Evolutionary conservation across 1,284 basidiomycete genomes (phyloP).

Genomic region (Cryptococcus sp.): DNA sequence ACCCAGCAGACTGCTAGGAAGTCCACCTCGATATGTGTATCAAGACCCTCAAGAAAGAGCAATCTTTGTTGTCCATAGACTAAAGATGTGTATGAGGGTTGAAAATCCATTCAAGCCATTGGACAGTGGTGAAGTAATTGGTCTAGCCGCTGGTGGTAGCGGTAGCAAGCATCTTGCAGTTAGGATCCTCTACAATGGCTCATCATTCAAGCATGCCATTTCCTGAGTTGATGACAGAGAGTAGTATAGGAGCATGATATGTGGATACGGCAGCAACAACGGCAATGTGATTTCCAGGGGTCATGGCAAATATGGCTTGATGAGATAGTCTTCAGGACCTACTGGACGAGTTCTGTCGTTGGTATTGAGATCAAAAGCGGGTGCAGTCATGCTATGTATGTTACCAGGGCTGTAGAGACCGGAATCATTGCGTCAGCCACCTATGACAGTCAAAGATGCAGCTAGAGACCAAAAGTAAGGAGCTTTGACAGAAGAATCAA

Average conservation of each 20-base stretch:
- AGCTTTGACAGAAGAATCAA: too few relatives aligned
- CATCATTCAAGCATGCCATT: constrained; percentile 1
- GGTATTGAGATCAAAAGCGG: constrained; percentile 2
- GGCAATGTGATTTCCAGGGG: constrained; percentile 3
- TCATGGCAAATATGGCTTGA: neutral
- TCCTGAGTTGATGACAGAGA: constrained; percentile 8
- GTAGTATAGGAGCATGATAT: constrained; percentile 9
- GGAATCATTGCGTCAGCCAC: neutral
- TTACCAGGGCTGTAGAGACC: constrained; percentile 1
- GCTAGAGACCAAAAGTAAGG: too few relatives aligned
- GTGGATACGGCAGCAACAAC: constrained; percentile 3
- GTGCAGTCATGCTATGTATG: constrained; percentile 13
- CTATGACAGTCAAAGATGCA: too few relatives aligned
- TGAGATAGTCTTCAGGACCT: neutral
- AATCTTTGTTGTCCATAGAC: constrained; percentile 2
- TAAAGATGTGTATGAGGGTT: constrained; percentile 4
- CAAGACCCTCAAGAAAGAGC: constrained; percentile 11
- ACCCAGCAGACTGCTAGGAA: constrained; percentile 10
- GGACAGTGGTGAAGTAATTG: neutral
- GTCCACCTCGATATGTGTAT: constrained; percentile 3
- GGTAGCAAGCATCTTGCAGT: neutral
- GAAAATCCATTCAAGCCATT: constrained; percentile 7
- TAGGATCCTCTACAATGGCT: neutral
- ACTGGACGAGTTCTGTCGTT: neutral
- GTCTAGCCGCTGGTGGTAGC: constrained; percentile 1